Evolutionary conservation across 495 filamentous ascomycete genomes (phyloP), one percentile per base, ranked within the genome.

Genomic region (Cryomyces antarcticus): DNA sequence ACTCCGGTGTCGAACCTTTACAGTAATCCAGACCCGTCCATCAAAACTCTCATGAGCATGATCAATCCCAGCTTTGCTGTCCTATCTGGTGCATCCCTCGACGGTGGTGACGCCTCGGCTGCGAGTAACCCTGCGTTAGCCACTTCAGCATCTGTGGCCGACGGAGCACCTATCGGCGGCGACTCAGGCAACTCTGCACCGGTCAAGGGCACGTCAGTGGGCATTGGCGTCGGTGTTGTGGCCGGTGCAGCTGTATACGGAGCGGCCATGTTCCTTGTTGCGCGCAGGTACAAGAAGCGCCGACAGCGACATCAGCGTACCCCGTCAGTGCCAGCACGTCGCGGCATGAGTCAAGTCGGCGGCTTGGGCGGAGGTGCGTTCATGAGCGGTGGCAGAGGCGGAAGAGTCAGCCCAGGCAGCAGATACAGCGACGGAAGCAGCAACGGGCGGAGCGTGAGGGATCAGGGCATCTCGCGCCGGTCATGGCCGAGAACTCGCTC

Each of bases 201-300:
- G 27, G 72, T 84, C 41, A 72, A 71, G 41, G 73, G 74, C 43
- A 81, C 78, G 53, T 88, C 80, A n/a, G 80, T 83, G 39, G 85
- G 79, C 49, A 84, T 95, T 57, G 82, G 75, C 39, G 63, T 77
- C 38, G 82, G 78, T 51, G 78, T 82, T 41, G 73, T 85, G 30
- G 73, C 69, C 36, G 84, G 85, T 53, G 84, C 84, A 11, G 77
- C 78, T 38, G 80, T 78, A n/a, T 97, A 97, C 52, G 92, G 87
- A 56, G 88, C 82, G n/a, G 92, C 83, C 58, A 96, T 97, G 89
- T 92, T 96, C 63, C 80, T 87, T 57, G 72, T 96, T 49, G 89
- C 89, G 27, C 73, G 92, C 38, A 71, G 89, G 46, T 97, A 96
- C 72, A 86, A 84, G 68, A 80, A 79, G 63, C 79, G 78, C 65